Evolutionary conservation across 495 filamentous ascomycete species (phyloP).

Genomic region (Aspergillus incahuasiensis): DNA sequence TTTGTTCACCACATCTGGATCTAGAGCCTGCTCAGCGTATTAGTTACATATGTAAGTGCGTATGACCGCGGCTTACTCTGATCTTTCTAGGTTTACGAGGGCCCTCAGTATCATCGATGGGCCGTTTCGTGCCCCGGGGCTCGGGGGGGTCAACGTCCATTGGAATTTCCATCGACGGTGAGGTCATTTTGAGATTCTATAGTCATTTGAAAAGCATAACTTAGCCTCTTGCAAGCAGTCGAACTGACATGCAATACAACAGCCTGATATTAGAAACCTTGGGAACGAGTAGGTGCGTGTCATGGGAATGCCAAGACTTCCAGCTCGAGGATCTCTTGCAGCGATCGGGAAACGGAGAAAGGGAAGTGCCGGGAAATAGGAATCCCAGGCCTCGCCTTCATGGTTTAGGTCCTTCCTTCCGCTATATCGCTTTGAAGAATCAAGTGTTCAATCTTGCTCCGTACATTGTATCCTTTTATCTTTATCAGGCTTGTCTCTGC

Average conservation of each 20-base stretch:
- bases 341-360: neutral
- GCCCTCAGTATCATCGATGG: conserved; percentile 46
- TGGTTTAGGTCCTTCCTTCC: no score
- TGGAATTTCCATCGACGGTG: conserved; percentile 42
- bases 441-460: no score
- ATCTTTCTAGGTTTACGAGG: conserved; percentile 59
- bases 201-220: no score
- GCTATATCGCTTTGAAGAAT: no score
- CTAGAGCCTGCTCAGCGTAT: conserved; percentile 59
- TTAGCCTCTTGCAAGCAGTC: no score
- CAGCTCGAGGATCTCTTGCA: no score
- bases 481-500: no score
- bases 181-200: no score
- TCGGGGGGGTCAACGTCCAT: conserved; percentile 43
- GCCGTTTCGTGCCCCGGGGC: conserved; percentile 60
- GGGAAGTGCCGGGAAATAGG: no score
- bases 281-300: neutral
- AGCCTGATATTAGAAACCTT: neutral
- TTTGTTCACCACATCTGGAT: conserved; percentile 96
- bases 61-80: conserved; percentile 37
- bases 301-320: neutral
- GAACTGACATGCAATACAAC: no score
- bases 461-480: no score
- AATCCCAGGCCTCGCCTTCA: no score
- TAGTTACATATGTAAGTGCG: neutral